Evolutionary conservation across 768 basidiomycete species (phyloP), one percentile per base, ranked within the genome.

Genomic region (Psilocybe subaeruginosa): DNA sequence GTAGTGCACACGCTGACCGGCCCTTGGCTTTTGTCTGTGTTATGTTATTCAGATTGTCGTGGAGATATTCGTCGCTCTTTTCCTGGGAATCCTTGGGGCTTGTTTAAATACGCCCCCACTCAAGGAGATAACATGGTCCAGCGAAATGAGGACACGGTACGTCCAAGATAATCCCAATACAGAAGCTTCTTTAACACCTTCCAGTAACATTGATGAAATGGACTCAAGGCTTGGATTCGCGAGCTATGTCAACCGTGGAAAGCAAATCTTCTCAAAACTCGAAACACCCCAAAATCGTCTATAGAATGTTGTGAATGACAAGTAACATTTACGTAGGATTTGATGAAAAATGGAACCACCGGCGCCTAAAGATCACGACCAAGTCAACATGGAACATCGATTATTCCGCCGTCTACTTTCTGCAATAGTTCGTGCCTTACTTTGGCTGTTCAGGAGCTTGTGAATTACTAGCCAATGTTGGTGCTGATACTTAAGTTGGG

Each of bases 121-220:
- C 35, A 92, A 89, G 66, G 91, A 93, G 68, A 91, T 94, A 61
- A 89, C 90, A 35, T 95, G 92, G 93, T 85, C 91, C 16, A 92
- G 90, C 66, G 93, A 96, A 75, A 95, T 95, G 93, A 84, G 83
- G 67, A 88, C 83, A 70, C 82, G 88, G 93, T 93, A 66, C 66
- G 85, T 74, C 7, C 43, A 11, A 27, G n/a, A 8, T 43, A 31
- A 39, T 23, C 4, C 1, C 35, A 29, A 4, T 39, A 12, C 6
- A 31, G 8, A n/a, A 29, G 12, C 41, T 46, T 45, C 49, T 62
- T 58, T 46, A 39, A n/a, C 47, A 45, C 39, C 58, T 58, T 53
- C 9, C 30, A 92, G 90, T 61, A 82, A 85, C 63, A 88, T 91
- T 56, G 90, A 91, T 71, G 87, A 88, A 66, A 89, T 91, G 87